Evolutionary conservation across 192 early-diverging fungal species (phyloP), one percentile per base, ranked within the genome.

Genomic region (Backusella mclennaniae): DNA sequence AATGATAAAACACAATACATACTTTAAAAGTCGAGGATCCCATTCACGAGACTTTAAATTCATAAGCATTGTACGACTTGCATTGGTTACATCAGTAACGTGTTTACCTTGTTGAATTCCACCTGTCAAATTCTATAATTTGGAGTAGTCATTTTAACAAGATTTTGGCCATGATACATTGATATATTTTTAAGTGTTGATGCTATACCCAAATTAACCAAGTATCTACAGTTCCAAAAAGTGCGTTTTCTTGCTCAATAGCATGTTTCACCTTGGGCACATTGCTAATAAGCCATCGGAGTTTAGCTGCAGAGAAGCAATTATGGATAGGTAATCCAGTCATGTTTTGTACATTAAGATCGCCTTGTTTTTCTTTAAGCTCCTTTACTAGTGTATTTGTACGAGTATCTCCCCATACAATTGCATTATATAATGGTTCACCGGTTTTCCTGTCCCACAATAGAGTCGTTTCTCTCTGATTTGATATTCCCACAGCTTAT

Each of bases 11-110:
- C 4, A 0, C 1, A 0, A 6, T 67, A 75, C 49, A 63, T 66
- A 97, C 38, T 89, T 82, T 59, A 92, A 83, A 66, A 87, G 80
- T 72, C 92, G 84, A 23, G 86, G 79, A 85, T 91, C 92, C 97
- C 97, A 98, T 73, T 90, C 69, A 46, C 93, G 87, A 19, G 90
- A 90, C 36, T 89, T 83, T 67, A 98, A 84, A 78, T 97, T 92
- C 96, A 98, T 95, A n/a, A 98, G 87, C 96, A 96, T 96, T 2
- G 97, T 98, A 59, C 97, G 92, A 74, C 90, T 92, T 29, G 97
- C 97, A 83, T 98, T 98, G 31, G 96, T 95, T n/a, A 96, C 94
- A 79, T 98, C 97, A 0, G 97, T 97, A 19, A 93, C 87, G 82
- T 95, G 93, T 35, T 89, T 79, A 8, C 93, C 93, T 8, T 87